These are phyloP conservation scores for Allium cepa DNA, from an alignment of 106 monocot species.

Conservation along the genomic window DNA sequence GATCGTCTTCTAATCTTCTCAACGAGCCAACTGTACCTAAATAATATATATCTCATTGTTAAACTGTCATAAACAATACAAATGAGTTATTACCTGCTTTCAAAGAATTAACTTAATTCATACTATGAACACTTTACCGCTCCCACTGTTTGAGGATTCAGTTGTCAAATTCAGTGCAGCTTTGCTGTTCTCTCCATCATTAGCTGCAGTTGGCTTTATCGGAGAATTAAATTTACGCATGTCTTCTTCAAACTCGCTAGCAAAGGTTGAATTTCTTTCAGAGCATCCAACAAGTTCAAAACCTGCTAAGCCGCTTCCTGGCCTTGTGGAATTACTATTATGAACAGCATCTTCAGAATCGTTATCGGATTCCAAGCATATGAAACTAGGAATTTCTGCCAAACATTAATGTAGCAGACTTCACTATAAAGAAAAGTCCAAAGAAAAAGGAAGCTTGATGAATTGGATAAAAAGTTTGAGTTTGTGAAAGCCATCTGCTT, in stretches of 20 bases:
- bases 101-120: neutral
- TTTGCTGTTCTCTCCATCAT: neutral
- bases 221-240: neutral
- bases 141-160: constrained; percentile 10
- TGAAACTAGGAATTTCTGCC: constrained; percentile 34
- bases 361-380: constrained; percentile 65
- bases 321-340: neutral
- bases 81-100: constrained; percentile 1
- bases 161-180: neutral
- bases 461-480: too few species aligned
- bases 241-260: constrained; percentile 1
- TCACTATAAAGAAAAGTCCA: too few species aligned
- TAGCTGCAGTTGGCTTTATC: constrained; percentile 3
- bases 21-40: constrained; percentile 9
- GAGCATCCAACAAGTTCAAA: neutral
- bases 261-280: neutral
- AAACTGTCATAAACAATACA: neutral
- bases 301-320: neutral
- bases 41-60: neutral
- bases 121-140: constrained; percentile 11
- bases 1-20: constrained; percentile 9
- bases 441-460: too few species aligned
- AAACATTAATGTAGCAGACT: neutral
- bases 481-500: too few species aligned
- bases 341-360: constrained; percentile 25